A percentile compares a stretch with the other conserved stretches of the same genome.
Conservation (phyloP, 805 yeast genomes). For the Ogataea pini region DNA sequence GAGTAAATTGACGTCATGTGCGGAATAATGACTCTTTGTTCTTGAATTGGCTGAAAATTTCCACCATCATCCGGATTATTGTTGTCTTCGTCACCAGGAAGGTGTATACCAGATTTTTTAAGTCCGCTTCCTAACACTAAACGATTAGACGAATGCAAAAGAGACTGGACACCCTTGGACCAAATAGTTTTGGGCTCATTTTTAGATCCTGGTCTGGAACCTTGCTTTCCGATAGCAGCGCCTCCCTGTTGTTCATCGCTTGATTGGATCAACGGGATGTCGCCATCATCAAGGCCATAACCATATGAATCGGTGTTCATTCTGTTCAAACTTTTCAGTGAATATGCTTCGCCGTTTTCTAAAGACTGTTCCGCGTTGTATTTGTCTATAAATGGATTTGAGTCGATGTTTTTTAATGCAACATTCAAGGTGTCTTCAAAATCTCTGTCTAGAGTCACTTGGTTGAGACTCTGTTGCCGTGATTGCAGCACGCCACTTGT, state of each 20-base stretch:
- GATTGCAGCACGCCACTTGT: conserved; percentile 9
- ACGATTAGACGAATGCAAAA: conserved; percentile 29
- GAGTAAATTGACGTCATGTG: conserved; percentile 42
- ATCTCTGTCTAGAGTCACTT: conserved; percentile 54
- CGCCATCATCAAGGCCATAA: conserved; percentile 25
- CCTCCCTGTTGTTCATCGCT: conserved; percentile 9
- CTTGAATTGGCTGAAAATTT: conserved; percentile 12
- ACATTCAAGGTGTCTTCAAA: conserved; percentile 67
- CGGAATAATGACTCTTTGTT: conserved; percentile 42
- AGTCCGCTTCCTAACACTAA: conserved; percentile 26
- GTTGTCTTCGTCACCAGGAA: conserved; percentile 28
- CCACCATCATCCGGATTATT: conserved; percentile 1
- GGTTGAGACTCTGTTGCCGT: conserved; percentile 34
- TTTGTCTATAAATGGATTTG: conserved; percentile 29
- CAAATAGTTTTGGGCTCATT: conserved; percentile 31
- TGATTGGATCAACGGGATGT: conserved; percentile 28
- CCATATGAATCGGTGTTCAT: conserved; percentile 29
- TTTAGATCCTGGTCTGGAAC: conserved; percentile 22
- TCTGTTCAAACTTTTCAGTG: conserved; percentile 32
- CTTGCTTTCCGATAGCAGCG: not conserved
- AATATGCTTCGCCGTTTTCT: conserved; percentile 31
- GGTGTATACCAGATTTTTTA: conserved; percentile 27
- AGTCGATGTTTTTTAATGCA: conserved; percentile 57
- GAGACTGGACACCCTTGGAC: conserved; percentile 33
- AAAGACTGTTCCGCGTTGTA: conserved; percentile 33